Evolutionary conservation across 2,329 filamentous ascomycete species (phyloP), one percentile per base, ranked within the genome.

Genomic region (Botrytis fabae): DNA sequence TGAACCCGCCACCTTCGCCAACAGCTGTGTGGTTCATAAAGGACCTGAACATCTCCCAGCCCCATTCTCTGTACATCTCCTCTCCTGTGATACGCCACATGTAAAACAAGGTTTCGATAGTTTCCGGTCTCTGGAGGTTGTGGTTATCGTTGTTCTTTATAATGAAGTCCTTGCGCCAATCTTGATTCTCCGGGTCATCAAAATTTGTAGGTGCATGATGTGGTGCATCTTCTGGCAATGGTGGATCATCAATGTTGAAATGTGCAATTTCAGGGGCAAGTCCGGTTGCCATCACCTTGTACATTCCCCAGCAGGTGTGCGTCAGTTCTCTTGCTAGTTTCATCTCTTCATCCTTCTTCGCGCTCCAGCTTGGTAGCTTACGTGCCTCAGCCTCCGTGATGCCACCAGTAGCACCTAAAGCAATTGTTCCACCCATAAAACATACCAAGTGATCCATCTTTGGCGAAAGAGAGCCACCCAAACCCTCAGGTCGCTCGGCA

Each of bases 391-490:
- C 86, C 74, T 97, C 89, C 0, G 91, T 88, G 48, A 92, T 82
- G 2, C 96, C 96, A 51, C 90, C 92, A 0, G 96, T 99, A 0
- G 90, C 93, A 0, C 89, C 95, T 1, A 99, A 87, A 0, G 95
- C 95, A 78, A 99, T 97, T 5, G 95, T 98, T 14, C 96, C 96
- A 0, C 95, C 95, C 89, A 98, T 92, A 86, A 99, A 99, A 84
- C 96, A 99, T 54, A 97, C 95, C 8, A 98, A 86, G 80, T 99
- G 96, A 80, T 99, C 96, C 95, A 99, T 98, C 83, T 99, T 99
- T 38, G 95, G 92, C 22, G 89, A 90, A 35, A 98, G 82, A 0
- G 84, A 78, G 8, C 86, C 85, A 40, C 86, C 80, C 14, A 99
- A 83, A 4, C 96, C 96, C 65, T 86, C 85, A 0, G 93, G 94